phyloP scores from a whole-genome alignment of 2,329 filamentous ascomycete species.

The Aspergillus alliaceus region DNA sequence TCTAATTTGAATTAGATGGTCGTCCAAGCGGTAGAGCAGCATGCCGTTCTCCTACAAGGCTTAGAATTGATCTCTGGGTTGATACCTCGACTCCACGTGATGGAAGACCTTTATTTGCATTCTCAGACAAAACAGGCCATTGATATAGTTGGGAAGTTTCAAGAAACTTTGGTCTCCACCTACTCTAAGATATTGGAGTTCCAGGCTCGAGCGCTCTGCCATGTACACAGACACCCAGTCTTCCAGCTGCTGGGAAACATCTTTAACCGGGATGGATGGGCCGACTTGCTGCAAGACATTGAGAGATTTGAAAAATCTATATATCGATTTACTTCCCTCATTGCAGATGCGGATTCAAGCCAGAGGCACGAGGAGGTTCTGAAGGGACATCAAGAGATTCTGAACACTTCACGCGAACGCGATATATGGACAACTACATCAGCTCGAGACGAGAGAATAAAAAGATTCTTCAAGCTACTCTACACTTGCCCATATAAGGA shows the following conservation, averaged over 20 bases:
- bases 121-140: neutral
- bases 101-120: conserved; percentile 5
- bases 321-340: neutral
- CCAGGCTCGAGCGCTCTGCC: conserved; percentile 13
- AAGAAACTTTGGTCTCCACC: neutral
- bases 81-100: conserved; percentile 7
- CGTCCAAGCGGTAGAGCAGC: conserved; percentile 9
- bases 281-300: conserved; percentile 1
- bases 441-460: neutral
- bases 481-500: conserved; percentile 13
- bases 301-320: neutral
- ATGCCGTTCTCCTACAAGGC: conserved; percentile 9
- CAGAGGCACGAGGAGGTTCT: neutral
- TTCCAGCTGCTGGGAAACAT: neutral
- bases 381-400: neutral
- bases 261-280: conserved; percentile 9
- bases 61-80: conserved; percentile 5
- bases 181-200: conserved; percentile 14
- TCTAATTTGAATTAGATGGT: neutral
- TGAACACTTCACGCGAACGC: neutral
- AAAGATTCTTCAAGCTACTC: neutral
- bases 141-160: neutral
- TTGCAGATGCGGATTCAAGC: neutral
- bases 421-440: neutral
- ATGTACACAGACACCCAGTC: conserved; percentile 2